A percentile compares a stretch with the other conserved stretches of the same genome.
Evolutionary conservation across 257 asterid species (phyloP).

Genomic region (Echites panduratus): DNA sequence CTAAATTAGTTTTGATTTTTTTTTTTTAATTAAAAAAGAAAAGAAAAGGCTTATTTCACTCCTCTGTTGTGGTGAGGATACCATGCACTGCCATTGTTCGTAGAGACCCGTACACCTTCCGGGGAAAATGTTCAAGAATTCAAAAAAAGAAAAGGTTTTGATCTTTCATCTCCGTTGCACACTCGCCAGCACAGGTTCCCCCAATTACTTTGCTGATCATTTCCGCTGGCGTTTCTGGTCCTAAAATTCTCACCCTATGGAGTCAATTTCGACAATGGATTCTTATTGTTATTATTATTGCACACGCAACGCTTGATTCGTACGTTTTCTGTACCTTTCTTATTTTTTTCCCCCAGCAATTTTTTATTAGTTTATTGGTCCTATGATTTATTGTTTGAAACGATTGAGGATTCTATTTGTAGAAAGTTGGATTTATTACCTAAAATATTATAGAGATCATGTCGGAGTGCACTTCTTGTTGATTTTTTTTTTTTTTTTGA

Average conservation of each 20-base stretch:
- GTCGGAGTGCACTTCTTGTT: neutral
- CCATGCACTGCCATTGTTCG: neutral
- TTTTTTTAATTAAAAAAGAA: neutral
- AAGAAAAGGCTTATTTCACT: neutral
- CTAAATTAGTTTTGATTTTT: neutral
- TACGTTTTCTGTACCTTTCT: neutral
- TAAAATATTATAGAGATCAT: neutral
- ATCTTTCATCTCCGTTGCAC: neutral
- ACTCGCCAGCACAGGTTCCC: neutral
- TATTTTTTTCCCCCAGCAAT: neutral
- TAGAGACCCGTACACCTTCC: neutral
- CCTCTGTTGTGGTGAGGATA: neutral
- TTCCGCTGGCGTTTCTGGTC: neutral
- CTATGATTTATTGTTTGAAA: neutral
- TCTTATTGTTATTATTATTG: neutral
- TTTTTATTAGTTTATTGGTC: neutral
- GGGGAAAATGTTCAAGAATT: neutral
- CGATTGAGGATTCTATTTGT: neutral
- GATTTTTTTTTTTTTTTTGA: neutral
- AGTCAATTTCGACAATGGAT: neutral
- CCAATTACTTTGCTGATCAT: neutral
- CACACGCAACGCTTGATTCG: neutral
- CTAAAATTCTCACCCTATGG: neutral
- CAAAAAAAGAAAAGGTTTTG: neutral
- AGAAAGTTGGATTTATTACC: neutral